Conservation (phyloP, 1,284 basidiomycete species). For the Marasmius tenuissimus region DNA sequence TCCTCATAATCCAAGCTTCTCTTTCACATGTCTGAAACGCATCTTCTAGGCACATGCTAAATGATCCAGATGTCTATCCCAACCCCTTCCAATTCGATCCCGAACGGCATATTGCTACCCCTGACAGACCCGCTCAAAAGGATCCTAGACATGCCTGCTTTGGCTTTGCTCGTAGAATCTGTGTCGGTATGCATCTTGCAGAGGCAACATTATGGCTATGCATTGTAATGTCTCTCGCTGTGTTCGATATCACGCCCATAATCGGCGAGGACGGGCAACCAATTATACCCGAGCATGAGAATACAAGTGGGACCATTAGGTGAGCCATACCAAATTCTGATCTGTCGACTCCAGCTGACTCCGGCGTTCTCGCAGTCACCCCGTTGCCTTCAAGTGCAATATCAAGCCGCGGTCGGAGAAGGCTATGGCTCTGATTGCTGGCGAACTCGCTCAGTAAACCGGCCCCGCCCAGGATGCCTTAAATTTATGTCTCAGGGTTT, state of each 20-base stretch:
- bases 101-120: slow-evolving; percentile 11
- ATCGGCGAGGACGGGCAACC: slow-evolving; percentile 12
- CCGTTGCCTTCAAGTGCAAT: slow-evolving; percentile 12
- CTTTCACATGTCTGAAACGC: not conserved
- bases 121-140: slow-evolving; percentile 10
- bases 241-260: slow-evolving; percentile 15
- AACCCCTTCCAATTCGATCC: slow-evolving; percentile 16
- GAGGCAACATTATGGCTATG: slow-evolving; percentile 16
- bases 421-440: slow-evolving; percentile 11
- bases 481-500: not conserved
- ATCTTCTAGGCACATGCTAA: slow-evolving; percentile 13
- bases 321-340: not conserved
- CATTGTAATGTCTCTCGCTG: slow-evolving; percentile 14
- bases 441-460: slow-evolving; percentile 5
- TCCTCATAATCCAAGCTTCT: slow-evolving; percentile 14
- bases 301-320: slow-evolving; percentile 17
- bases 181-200: slow-evolving; percentile 17
- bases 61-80: slow-evolving; percentile 15
- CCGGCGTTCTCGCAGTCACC: slow-evolving; percentile 9
- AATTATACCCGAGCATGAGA: slow-evolving; percentile 16
- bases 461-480: not conserved
- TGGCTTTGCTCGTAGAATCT: slow-evolving; percentile 16
- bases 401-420: slow-evolving; percentile 15
- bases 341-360: not conserved
- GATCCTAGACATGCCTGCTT: slow-evolving; percentile 16